A percentile compares a stretch with the other conserved stretches of the same genome.
These are phyloP conservation scores for Oryza longistaminata DNA, from an alignment of 176 grass and related monocot species.

Conservation along the genomic window DNA sequence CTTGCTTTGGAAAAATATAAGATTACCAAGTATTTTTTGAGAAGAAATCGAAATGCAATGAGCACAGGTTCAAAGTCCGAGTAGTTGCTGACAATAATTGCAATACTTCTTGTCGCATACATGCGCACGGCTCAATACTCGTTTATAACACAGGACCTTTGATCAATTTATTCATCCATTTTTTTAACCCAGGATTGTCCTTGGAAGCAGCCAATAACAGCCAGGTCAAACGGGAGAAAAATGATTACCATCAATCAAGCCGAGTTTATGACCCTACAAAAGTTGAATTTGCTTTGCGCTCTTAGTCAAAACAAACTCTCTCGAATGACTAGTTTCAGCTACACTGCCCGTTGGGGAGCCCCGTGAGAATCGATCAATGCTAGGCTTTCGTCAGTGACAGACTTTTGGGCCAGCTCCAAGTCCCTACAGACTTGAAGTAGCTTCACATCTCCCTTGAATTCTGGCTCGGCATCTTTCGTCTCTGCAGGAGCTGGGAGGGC, in stretches of 20 bases:
- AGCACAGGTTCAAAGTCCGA: too few relatives aligned
- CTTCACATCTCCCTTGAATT: conserved; percentile 52
- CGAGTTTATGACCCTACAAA: background rate
- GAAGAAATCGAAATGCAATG: too few relatives aligned
- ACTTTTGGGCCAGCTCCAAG: conserved; percentile 47
- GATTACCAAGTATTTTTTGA: too few relatives aligned
- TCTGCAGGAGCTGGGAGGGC: conserved; percentile 61
- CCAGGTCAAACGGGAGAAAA: background rate
- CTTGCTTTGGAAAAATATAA: too few relatives aligned
- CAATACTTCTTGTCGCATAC: too few relatives aligned
- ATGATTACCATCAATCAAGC: background rate
- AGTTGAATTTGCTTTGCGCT: background rate
- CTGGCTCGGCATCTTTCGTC: conserved; percentile 53
- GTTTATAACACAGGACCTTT: background rate
- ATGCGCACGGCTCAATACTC: too few relatives aligned
- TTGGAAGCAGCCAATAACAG: background rate
- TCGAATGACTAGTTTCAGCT: background rate
- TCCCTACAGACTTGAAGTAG: conserved; percentile 57
- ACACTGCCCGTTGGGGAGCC: conserved; percentile 49
- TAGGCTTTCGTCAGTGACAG: conserved; percentile 25
- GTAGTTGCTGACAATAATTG: too few relatives aligned
- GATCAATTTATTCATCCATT: background rate
- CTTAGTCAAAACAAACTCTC: background rate
- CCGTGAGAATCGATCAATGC: conserved; percentile 46
- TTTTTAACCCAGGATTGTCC: background rate